These are phyloP conservation scores for Diospyros kaki DNA, from an alignment of 148 eudicot species.

Conservation along the genomic window DNA sequence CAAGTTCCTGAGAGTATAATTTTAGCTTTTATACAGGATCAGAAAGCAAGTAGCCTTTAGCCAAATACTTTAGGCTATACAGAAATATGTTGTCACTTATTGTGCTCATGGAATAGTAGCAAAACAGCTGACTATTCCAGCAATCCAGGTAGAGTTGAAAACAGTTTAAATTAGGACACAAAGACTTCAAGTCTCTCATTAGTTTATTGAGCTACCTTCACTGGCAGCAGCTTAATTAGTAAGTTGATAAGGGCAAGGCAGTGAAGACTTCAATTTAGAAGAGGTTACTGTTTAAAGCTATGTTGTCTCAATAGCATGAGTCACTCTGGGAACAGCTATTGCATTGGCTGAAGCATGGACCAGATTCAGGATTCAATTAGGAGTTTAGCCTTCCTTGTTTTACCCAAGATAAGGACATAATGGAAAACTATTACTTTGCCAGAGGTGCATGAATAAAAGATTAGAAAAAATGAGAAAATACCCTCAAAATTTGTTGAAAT, in stretches of 20 bases:
- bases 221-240: not conserved
- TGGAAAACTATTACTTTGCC: not conserved
- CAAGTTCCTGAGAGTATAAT: no score
- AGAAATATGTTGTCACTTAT: not conserved
- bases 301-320: not conserved
- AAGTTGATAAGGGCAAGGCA: not conserved
- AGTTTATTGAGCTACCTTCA: not conserved
- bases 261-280: not conserved
- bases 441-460: not conserved
- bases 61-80: not conserved
- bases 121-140: not conserved
- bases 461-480: conserved; percentile 18
- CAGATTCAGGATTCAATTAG: not conserved
- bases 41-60: not conserved
- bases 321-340: not conserved
- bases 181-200: not conserved
- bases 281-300: not conserved
- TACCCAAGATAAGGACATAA: not conserved
- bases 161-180: not conserved
- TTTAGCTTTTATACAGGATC: not conserved
- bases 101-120: not conserved
- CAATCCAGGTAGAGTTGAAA: not conserved
- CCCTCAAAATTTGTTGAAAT: conserved; percentile 35
- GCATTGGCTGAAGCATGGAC: not conserved
- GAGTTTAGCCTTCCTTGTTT: not conserved